Base-by-base conservation (phyloP, 768 basidiomycete genomes). In the Erythrobasidium yunnanense region DNA sequence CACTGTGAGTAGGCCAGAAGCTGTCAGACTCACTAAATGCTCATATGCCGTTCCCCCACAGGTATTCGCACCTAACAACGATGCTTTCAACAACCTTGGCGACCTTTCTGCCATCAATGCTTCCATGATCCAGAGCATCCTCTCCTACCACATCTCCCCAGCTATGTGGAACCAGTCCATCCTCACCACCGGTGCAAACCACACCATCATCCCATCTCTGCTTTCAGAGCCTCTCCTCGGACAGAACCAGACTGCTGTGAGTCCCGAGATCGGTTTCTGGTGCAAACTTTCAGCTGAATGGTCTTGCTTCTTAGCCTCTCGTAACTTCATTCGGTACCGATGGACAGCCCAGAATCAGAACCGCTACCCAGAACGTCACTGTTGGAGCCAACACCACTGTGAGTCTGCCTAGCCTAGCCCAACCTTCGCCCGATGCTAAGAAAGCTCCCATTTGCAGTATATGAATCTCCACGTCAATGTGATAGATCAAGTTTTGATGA, bases 121-220 rank as follows among this genome's bases (percentile, higher is more conserved):
- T 3, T 69, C 70, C 17, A 65, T 74, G 55, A 55, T 77, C 22
- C 71, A 73, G 46, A 69, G 73, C 49, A 73, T 75, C 67, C 66
- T 77, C 7, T 57, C 69, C 23, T 70, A 72, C 65, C 73, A 73
- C 70, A 71, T 78, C 70, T 66, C 76, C 53, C 75, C 77, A 71
- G 74, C 72, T 45, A 69, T 74, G 20, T 68, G 74, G 65, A 65
- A 67, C 29, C 58, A 67, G 13, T 60, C 58, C 25, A 69, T 68
- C 17, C 65, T 73, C 17, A 60, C 63, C 20, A 65, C 67, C 32
- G 63, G 69, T 17, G 70, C 72, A 1, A 71, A 66, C 62, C 73
- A 76, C 71, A 74, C 75, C 27, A 74, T 78, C 63, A 73, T 71
- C 22, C 70, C 76, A 27, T 73, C 76, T 11, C 47, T 73, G 33